Evolutionary conservation across 805 yeast genomes (phyloP).

Genomic region (Starmerella floris): DNA sequence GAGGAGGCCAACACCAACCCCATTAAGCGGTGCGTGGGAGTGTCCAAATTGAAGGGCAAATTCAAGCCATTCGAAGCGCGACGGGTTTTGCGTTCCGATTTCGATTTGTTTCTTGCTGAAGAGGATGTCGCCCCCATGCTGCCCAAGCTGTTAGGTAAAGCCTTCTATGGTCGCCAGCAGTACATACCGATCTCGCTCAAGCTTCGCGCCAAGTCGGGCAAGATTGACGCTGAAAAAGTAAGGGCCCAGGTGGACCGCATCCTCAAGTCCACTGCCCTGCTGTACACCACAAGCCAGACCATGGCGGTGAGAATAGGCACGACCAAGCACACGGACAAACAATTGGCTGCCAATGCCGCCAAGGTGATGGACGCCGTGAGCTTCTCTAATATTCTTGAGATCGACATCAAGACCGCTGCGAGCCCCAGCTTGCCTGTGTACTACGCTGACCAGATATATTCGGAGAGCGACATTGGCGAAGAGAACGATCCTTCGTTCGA

Average conservation of each 20-base stretch:
- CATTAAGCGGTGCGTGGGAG: conserved; percentile 45
- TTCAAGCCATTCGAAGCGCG: conserved; percentile 82
- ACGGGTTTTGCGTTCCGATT: conserved; percentile 54
- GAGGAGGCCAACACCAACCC: conserved; percentile 17
- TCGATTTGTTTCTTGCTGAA: conserved; percentile 72
- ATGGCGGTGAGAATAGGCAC: conserved; percentile 56
- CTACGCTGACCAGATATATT: conserved; percentile 42
- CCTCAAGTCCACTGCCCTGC: conserved; percentile 43
- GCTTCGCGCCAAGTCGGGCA: conserved; percentile 23
- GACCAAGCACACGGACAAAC: conserved; percentile 32
- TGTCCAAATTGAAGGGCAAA: conserved; percentile 63
- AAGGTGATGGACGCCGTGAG: conserved; percentile 40
- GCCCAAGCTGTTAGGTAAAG: conserved; percentile 74
- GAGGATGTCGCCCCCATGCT: conserved; percentile 65
- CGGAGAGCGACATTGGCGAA: conserved; percentile 37
- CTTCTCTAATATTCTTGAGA: conserved; percentile 24
- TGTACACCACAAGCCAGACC: conserved; percentile 62
- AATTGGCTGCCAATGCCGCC: conserved; percentile 48
- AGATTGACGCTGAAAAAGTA: conserved; percentile 40
- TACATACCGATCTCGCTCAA: conserved; percentile 52
- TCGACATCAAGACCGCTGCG: conserved; percentile 52
- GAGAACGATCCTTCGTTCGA: conserved; percentile 29
- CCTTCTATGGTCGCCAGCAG: conserved; percentile 52
- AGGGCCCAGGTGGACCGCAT: conserved; percentile 47
- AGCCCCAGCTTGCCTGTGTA: conserved; percentile 82